A percentile compares a stretch with the other conserved stretches of the same genome.
Conservation (phyloP, 2,329 filamentous ascomycete genomes). For the Aspergillus awamori region DNA sequence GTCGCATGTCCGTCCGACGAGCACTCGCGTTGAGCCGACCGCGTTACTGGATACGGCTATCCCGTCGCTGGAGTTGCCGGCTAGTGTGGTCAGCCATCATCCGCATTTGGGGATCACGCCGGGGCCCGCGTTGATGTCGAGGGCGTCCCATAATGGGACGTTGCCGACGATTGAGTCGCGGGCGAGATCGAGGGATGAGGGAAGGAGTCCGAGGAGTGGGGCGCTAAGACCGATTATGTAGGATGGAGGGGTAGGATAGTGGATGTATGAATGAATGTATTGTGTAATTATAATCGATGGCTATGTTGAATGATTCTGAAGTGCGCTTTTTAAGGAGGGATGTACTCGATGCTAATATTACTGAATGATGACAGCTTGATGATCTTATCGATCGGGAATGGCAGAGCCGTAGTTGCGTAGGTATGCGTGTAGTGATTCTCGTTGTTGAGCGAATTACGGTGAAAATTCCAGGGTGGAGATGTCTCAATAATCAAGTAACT, state of each 20-base stretch:
- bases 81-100: constrained; percentile 41
- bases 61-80: constrained; percentile 46
- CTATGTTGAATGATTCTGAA: no score
- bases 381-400: no score
- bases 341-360: no score
- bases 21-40: constrained; percentile 39
- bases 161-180: constrained; percentile 28
- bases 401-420: no score
- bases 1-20: constrained; percentile 33
- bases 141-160: constrained; percentile 20
- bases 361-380: no score
- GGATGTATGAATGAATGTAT: no score
- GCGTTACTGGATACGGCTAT: constrained; percentile 44
- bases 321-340: no score
- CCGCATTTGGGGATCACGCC: constrained; percentile 25
- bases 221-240: constrained; percentile 31
- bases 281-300: no score
- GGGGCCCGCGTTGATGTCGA: constrained; percentile 30
- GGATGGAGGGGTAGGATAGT: background rate
- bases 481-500: no score
- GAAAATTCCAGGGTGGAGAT: no score
- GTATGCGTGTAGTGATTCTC: no score
- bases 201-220: constrained; percentile 31
- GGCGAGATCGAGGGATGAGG: constrained; percentile 30
- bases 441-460: no score